Evolutionary conservation across 2,329 filamentous ascomycete genomes (phyloP).

Genomic region (Ophiostoma sp.): DNA sequence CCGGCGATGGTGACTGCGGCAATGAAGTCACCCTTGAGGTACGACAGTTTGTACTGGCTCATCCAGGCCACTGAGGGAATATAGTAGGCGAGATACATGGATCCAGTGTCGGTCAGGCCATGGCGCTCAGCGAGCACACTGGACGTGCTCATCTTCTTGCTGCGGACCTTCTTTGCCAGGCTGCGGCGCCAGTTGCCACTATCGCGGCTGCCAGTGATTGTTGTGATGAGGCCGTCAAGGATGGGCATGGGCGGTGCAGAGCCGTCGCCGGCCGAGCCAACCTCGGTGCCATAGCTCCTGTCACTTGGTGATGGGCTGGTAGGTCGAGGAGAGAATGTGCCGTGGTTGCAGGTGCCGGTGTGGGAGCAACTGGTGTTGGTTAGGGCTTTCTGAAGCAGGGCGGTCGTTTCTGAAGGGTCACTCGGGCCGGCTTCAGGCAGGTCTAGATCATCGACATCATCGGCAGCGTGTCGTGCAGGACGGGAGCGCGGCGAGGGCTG

Average conservation of each 20-base stretch:
- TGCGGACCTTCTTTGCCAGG: constrained; percentile 32
- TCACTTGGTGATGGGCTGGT: constrained; percentile 42
- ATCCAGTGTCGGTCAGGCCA: constrained; percentile 65
- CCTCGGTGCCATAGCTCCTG: constrained; percentile 32
- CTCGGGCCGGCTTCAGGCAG: constrained; percentile 26
- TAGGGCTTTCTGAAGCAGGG: constrained; percentile 41
- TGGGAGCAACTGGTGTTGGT: constrained; percentile 39
- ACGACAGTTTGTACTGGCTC: constrained; percentile 74
- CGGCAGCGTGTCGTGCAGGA: constrained; percentile 22
- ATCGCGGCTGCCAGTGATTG: constrained; percentile 38
- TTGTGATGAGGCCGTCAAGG: constrained; percentile 39
- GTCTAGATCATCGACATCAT: constrained; percentile 25
- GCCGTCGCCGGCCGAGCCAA: constrained; percentile 33
- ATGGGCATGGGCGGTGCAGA: constrained; percentile 36
- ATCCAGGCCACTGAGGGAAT: constrained; percentile 89
- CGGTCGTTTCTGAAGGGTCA: constrained; percentile 46
- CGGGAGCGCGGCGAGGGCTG: constrained; percentile 24
- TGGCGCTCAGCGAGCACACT: constrained; percentile 65
- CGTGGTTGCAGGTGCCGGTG: constrained; percentile 59
- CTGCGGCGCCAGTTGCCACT: constrained; percentile 45
- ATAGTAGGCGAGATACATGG: constrained; percentile 91
- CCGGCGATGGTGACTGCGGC: constrained; percentile 95
- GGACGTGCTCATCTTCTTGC: constrained; percentile 66
- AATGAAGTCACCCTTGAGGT: constrained; percentile 78
- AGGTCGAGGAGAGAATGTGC: constrained; percentile 68